Conservation (phyloP, 2,329 filamentous ascomycete genomes). For the Ophiostoma sp. region DNA sequence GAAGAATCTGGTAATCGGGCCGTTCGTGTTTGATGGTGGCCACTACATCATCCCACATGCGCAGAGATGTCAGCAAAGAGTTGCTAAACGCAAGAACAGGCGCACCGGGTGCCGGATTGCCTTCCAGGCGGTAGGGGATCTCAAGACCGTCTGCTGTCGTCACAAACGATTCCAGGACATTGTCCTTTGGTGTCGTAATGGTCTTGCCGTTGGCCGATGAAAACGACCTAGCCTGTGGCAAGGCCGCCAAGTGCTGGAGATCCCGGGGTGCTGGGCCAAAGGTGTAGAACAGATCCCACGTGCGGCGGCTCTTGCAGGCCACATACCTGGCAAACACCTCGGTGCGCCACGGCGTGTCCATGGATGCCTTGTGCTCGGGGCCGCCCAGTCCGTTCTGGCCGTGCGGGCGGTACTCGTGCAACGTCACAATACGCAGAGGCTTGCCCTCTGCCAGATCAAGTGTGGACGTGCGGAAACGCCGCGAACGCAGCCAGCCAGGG, state of each 20-base stretch:
- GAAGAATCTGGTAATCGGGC: conserved; percentile 64
- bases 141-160: conserved; percentile 60
- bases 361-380: conserved; percentile 57
- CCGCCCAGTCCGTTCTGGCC: conserved; percentile 59
- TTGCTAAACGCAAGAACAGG: conserved; percentile 73
- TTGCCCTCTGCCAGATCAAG: conserved; percentile 51
- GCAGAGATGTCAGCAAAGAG: conserved; percentile 69
- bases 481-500: conserved; percentile 71
- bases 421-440: conserved; percentile 54
- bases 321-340: conserved; percentile 57
- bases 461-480: conserved; percentile 62
- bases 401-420: conserved; percentile 66
- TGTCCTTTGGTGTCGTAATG: conserved; percentile 47
- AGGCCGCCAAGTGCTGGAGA: conserved; percentile 50
- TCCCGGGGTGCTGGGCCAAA: conserved; percentile 72
- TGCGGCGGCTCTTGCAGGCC: conserved; percentile 51
- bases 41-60: conserved; percentile 77
- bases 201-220: conserved; percentile 51
- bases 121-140: conserved; percentile 71
- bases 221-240: conserved; percentile 46
- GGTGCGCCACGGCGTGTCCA: conserved; percentile 55
- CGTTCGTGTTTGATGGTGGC: conserved; percentile 54
- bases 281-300: conserved; percentile 70
- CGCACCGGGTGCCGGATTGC: conserved; percentile 58
- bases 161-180: conserved; percentile 61